These are phyloP conservation scores for Trichoderma asperelloides DNA, from an alignment of 495 filamentous ascomycete genomes.

Conservation along the genomic window DNA sequence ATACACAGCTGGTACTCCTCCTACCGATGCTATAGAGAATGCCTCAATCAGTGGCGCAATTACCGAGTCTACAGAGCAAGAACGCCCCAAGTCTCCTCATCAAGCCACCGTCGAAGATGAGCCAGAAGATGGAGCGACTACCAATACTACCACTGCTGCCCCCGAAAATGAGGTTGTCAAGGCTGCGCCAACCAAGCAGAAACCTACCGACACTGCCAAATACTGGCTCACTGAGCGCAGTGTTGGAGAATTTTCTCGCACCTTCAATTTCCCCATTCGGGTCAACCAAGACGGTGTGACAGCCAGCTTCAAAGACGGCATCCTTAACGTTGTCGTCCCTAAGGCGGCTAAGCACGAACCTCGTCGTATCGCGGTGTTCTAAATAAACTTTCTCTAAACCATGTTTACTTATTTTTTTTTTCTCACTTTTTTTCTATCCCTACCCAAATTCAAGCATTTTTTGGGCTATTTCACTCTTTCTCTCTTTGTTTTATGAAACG, in stretches of 20 bases:
- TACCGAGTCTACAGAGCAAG: conserved; percentile 26
- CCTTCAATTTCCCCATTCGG: conserved; percentile 65
- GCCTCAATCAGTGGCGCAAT: conserved; percentile 15
- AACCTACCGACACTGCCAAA: conserved; percentile 27
- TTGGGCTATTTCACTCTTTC: background rate
- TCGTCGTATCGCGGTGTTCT: conserved; percentile 13
- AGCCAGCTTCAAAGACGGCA: conserved; percentile 52
- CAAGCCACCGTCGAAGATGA: conserved; percentile 59
- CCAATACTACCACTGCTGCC: background rate
- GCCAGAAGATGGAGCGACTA: conserved; percentile 13
- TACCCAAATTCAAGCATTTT: background rate
- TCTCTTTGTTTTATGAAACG: too few species aligned
- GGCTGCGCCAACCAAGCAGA: conserved; percentile 17
- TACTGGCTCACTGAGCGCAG: conserved; percentile 79
- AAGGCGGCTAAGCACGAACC: conserved; percentile 51
- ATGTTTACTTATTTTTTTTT: too few species aligned
- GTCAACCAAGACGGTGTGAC: conserved; percentile 72
- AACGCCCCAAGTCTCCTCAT: conserved; percentile 26
- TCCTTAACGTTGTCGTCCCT: conserved; percentile 60
- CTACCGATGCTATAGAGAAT: conserved; percentile 26
- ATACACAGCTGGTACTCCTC: conserved; percentile 32
- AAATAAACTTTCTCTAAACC: background rate
- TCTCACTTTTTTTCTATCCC: background rate
- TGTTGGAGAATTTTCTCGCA: conserved; percentile 69
- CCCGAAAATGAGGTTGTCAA: background rate